Evolutionary conservation across 768 basidiomycete species (phyloP).

Genomic region (Podaxis sp.): DNA sequence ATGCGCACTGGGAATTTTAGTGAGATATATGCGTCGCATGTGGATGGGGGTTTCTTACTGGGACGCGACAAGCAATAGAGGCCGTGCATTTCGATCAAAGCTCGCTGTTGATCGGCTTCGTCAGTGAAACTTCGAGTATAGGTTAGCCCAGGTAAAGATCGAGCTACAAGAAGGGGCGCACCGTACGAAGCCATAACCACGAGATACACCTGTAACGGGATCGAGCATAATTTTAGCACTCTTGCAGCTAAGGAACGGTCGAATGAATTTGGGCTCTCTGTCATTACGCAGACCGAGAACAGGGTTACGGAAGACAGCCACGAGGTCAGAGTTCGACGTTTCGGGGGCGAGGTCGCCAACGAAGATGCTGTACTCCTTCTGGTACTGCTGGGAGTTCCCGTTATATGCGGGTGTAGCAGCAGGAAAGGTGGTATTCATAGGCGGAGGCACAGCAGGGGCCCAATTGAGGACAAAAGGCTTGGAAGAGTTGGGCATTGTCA

Average conservation of each 20-base stretch:
- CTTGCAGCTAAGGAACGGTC: slow-evolving; percentile 88
- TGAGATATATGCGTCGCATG: slow-evolving; percentile 28
- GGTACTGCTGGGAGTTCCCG: slow-evolving; percentile 33
- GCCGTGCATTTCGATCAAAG: slow-evolving; percentile 89
- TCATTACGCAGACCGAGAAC: slow-evolving; percentile 83
- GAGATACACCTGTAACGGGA: slow-evolving; percentile 82
- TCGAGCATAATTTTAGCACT: slow-evolving; percentile 96
- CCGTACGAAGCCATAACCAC: slow-evolving; percentile 94
- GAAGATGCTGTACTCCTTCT: slow-evolving; percentile 91
- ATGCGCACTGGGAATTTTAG: slow-evolving; percentile 66
- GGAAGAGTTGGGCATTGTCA: slow-evolving; percentile 84
- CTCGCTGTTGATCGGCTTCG: slow-evolving; percentile 85
- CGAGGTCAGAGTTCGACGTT: slow-evolving; percentile 93
- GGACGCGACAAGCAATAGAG: slow-evolving; percentile 87
- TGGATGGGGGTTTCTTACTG: slow-evolving; percentile 50
- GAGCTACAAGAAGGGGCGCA: slow-evolving; percentile 28
- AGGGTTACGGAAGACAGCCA: slow-evolving; percentile 89
- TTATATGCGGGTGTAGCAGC: slow-evolving; percentile 24
- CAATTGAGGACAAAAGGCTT: slow-evolving; percentile 82
- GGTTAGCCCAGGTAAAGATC: slow-evolving; percentile 13
- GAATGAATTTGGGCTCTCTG: slow-evolving; percentile 84
- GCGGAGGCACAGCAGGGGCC: slow-evolving; percentile 46
- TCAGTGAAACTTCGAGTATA: slow-evolving; percentile 68
- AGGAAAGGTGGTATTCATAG: slow-evolving; percentile 30
- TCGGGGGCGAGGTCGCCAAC: slow-evolving; percentile 93